Evolutionary conservation across 129 eudicot genomes (phyloP).

Genomic region (Smallanthus sonchifolius): DNA sequence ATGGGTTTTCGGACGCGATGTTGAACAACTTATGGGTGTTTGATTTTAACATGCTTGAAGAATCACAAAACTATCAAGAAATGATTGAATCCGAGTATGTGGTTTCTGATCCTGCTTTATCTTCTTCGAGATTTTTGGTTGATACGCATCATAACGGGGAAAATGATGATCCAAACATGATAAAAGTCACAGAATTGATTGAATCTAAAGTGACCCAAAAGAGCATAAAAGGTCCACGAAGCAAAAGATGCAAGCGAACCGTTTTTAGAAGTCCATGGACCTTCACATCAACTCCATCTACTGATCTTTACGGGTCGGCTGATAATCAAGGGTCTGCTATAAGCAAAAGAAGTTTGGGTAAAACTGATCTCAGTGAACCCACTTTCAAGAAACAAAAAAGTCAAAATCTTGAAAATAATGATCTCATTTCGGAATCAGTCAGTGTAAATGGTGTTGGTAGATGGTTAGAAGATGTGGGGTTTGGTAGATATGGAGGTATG

Average conservation of each 20-base stretch:
- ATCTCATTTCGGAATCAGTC: slow-evolving; percentile 10
- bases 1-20: slow-evolving; percentile 32
- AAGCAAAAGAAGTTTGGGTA: slow-evolving; percentile 29
- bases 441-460: slow-evolving; percentile 31
- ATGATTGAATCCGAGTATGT: slow-evolving; percentile 11
- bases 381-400: slow-evolving; percentile 23
- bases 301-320: slow-evolving; percentile 12
- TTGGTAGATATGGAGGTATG: slow-evolving; percentile 38
- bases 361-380: slow-evolving; percentile 4
- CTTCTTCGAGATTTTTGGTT: slow-evolving; percentile 14
- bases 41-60: slow-evolving; percentile 28
- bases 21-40: slow-evolving; percentile 27
- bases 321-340: slow-evolving; percentile 29
- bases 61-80: slow-evolving; percentile 19
- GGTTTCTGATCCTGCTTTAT: slow-evolving; percentile 24
- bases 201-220: slow-evolving; percentile 24
- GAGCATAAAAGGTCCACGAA: slow-evolving; percentile 26
- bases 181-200: slow-evolving; percentile 4
- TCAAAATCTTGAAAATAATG: slow-evolving; percentile 16
- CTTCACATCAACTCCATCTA: slow-evolving; percentile 4
- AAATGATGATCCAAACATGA: slow-evolving; percentile 34
- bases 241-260: slow-evolving; percentile 31
- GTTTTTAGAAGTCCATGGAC: slow-evolving; percentile 27
- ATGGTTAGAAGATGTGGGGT: slow-evolving; percentile 49
- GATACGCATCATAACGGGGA: slow-evolving; percentile 25